Conservation (phyloP, 2,329 filamentous ascomycete genomes). For the Cercospora sojina region DNA sequence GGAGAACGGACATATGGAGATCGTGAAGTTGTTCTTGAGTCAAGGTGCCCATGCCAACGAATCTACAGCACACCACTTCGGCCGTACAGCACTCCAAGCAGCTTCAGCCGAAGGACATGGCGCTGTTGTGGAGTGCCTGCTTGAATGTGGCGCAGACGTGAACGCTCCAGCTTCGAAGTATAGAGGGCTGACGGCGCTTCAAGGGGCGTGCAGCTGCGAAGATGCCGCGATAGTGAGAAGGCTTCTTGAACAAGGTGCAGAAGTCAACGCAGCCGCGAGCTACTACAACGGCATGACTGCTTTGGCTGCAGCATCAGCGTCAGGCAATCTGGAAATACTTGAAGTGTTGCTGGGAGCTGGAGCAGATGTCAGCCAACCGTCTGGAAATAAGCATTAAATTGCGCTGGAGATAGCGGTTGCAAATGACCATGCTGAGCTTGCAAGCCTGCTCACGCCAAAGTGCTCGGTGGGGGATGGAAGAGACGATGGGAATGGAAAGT, state of each 20-base stretch:
- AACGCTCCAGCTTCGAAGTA: slow-evolving; percentile 23
- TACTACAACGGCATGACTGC: slow-evolving; percentile 25
- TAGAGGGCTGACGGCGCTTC: slow-evolving; percentile 25
- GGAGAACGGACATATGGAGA: slow-evolving; percentile 19
- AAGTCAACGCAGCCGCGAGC: slow-evolving; percentile 25
- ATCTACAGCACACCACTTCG: slow-evolving; percentile 16
- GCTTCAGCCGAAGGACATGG: slow-evolving; percentile 21
- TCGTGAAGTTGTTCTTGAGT: slow-evolving; percentile 21
- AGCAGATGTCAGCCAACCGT: slow-evolving; percentile 20
- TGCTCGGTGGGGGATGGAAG: background rate
- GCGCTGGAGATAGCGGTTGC: slow-evolving; percentile 14
- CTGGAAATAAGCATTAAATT: slow-evolving; percentile 19
- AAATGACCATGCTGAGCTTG: slow-evolving; percentile 13
- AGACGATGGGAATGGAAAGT: background rate
- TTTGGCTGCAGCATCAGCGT: slow-evolving; percentile 23
- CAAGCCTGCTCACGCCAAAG: background rate
- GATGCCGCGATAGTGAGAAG: slow-evolving; percentile 14
- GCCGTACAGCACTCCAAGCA: slow-evolving; percentile 24
- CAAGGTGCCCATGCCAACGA: slow-evolving; percentile 22
- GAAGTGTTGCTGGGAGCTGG: slow-evolving; percentile 21
- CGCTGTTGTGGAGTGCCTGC: slow-evolving; percentile 20
- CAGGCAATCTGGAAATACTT: slow-evolving; percentile 24
- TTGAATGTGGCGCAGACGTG: slow-evolving; percentile 19
- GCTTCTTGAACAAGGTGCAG: slow-evolving; percentile 23
- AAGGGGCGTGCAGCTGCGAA: slow-evolving; percentile 24